Percentiles rank a stretch among this genome's conserved stretches.
Evolutionary conservation across 179 eudicot genomes (phyloP).

Genomic region (Nepenthes alata): DNA sequence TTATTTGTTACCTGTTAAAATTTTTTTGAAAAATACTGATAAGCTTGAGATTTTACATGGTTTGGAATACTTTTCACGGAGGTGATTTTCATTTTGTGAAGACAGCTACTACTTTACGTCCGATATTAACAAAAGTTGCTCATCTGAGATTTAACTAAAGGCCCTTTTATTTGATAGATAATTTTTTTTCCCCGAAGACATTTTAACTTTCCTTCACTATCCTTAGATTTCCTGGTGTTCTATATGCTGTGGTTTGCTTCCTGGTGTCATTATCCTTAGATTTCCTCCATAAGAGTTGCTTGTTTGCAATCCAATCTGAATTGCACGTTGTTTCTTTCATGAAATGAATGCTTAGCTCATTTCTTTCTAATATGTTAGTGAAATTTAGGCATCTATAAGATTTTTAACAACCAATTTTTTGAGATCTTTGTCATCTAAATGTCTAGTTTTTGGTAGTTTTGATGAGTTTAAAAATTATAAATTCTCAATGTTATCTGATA

Average conservation of each 20-base stretch:
- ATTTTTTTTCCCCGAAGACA: not conserved
- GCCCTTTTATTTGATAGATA: not conserved
- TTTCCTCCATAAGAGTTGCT: conserved; percentile 13
- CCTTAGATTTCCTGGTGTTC: conserved; percentile 15
- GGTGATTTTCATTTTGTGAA: not conserved
- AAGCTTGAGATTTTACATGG: not conserved
- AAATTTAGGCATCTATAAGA: not conserved
- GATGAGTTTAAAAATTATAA: not conserved
- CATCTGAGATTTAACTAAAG: not conserved
- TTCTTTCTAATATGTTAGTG: not conserved
- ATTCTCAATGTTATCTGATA: not conserved
- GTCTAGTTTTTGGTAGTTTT: not conserved
- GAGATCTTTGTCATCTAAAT: not conserved
- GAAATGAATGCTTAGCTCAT: conserved; percentile 1
- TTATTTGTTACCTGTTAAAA: not conserved
- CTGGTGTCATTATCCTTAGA: conserved; percentile 12
- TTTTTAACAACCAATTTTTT: not conserved
- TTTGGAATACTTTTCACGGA: not conserved
- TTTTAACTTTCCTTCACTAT: not conserved
- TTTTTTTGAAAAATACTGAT: not conserved
- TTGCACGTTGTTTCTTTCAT: conserved; percentile 25
- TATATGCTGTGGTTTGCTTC: conserved; percentile 14
- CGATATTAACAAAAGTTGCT: not conserved
- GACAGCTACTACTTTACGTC: no score
- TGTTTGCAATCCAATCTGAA: conserved; percentile 26